A percentile compares a stretch with the other conserved stretches of the same genome.
phyloP scores from a whole-genome alignment of 78 protist genomes.

The slime mould (Dictyostelium discoideum) region dicty_2.7 NC_007090.3:451001-451500 shows the following conservation, averaged over 20 bases:
- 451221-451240: slow-evolving; percentile 12
- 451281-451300: slow-evolving; percentile 85
- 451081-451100: slow-evolving; percentile 21
- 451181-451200: slow-evolving; percentile 51
- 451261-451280: slow-evolving; percentile 39
- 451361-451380: slow-evolving; percentile 79
- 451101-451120: slow-evolving; percentile 78
- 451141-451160: slow-evolving; percentile 23
- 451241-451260: not conserved
- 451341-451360: slow-evolving; percentile 91
- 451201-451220: slow-evolving; percentile 40
- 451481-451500: not conserved
- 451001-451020: slow-evolving; percentile 70
- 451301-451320: slow-evolving; percentile 63
- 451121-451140: not conserved
- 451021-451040: slow-evolving; percentile 70
- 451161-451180: slow-evolving; percentile 41
- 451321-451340: slow-evolving; percentile 78
- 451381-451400: slow-evolving; percentile 27
- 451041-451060: not conserved
- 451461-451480: slow-evolving; percentile 41
- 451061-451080: slow-evolving; percentile 56
- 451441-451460: slow-evolving; percentile 63
- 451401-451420: slow-evolving; percentile 49
- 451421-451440: slow-evolving; percentile 84